phyloP scores from a whole-genome alignment of 441 rosid genomes.

The Biscutella auriculata region DNA sequence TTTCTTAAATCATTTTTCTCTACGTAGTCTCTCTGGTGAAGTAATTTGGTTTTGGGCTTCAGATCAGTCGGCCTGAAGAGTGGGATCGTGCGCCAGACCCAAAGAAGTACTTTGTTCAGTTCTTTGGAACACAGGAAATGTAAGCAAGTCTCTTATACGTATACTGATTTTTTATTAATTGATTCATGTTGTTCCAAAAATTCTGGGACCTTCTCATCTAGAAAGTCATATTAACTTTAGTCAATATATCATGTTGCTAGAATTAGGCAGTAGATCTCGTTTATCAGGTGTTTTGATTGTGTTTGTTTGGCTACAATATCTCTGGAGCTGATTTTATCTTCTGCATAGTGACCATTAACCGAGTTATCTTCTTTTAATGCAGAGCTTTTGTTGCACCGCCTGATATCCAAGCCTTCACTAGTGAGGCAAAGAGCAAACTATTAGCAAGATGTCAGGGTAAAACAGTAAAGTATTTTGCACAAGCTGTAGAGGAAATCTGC shows the following conservation, averaged over 20 bases:
- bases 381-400: slow-evolving; percentile 88
- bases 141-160: slow-evolving; percentile 31
- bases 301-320: neutral
- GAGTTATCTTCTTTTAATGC: slow-evolving; percentile 19
- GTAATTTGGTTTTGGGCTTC: slow-evolving; percentile 28
- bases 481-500: slow-evolving; percentile 79
- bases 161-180: neutral
- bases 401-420: slow-evolving; percentile 78
- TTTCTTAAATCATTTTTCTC: neutral
- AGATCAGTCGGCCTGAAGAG: slow-evolving; percentile 87
- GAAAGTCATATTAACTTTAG: neutral
- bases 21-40: slow-evolving; percentile 7
- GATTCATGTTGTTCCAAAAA: neutral
- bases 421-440: slow-evolving; percentile 69
- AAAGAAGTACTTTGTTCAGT: slow-evolving; percentile 79
- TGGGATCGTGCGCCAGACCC: slow-evolving; percentile 69
- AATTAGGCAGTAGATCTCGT: neutral
- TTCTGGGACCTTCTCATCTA: neutral
- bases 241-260: slow-evolving; percentile 1
- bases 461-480: slow-evolving; percentile 56
- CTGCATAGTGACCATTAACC: neutral
- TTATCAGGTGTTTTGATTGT: slow-evolving; percentile 1
- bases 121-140: slow-evolving; percentile 98
- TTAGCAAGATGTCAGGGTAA: slow-evolving; percentile 59
- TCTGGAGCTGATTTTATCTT: neutral